These are phyloP conservation scores for Infundibulicybe gibba DNA, from an alignment of 768 basidiomycete genomes.

Conservation along the genomic window DNA sequence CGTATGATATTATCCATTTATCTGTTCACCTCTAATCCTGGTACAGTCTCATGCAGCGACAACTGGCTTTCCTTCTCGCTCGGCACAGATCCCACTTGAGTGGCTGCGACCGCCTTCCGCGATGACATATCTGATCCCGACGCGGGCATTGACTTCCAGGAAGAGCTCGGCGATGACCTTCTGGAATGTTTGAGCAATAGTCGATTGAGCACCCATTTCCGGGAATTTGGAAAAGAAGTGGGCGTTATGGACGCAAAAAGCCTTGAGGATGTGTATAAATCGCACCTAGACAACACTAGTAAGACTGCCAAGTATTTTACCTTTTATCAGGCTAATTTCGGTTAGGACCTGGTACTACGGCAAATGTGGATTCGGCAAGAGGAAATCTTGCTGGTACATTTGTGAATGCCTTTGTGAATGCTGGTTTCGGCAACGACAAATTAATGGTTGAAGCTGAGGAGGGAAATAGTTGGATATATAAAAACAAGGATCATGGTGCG, in stretches of 20 bases:
- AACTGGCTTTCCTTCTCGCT: constrained; percentile 91
- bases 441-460: constrained; percentile 96
- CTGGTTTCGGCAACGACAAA: constrained; percentile 98
- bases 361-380: constrained; percentile 88
- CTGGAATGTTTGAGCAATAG: constrained; percentile 85
- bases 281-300: constrained; percentile 90
- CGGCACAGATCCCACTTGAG: constrained; percentile 89
- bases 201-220: constrained; percentile 80
- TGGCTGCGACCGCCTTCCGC: constrained; percentile 67
- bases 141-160: constrained; percentile 50
- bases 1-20: constrained; percentile 31
- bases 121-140: constrained; percentile 49
- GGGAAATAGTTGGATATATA: constrained; percentile 98
- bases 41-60: constrained; percentile 82
- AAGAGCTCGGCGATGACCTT: constrained; percentile 77
- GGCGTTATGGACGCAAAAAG: constrained; percentile 88
- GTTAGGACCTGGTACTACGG: constrained; percentile 61
- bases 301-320: constrained; percentile 13
- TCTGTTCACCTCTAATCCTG: constrained; percentile 1
- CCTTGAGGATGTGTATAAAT: constrained; percentile 96
- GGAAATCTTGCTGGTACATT: constrained; percentile 96
- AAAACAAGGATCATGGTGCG: constrained; percentile 97
- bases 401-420: constrained; percentile 98
- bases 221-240: constrained; percentile 90
- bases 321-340: background rate